Percentiles rank a stretch among this genome's conserved stretches.
Evolutionary conservation across 345 rosid genomes (phyloP).

Genomic region (Acer yangbiense): DNA sequence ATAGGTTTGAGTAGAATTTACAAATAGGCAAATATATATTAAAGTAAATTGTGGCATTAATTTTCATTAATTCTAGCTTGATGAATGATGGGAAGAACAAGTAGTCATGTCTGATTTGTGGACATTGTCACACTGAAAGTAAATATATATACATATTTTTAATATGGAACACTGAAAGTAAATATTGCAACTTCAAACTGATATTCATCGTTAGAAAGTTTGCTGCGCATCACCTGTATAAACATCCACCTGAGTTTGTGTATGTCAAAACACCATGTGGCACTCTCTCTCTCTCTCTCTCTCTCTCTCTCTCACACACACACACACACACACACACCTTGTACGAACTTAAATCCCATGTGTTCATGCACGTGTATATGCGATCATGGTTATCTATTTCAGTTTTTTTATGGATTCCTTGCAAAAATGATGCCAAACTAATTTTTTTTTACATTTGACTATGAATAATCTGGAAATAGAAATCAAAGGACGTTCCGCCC

Average conservation of each 20-base stretch:
- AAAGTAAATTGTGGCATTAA: not conserved
- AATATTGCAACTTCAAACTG: not conserved
- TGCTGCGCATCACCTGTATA: not conserved
- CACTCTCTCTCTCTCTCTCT: not conserved
- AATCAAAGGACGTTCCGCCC: slow-evolving; percentile 98
- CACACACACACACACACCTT: not conserved
- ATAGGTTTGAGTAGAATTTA: not conserved
- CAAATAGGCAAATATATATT: not conserved
- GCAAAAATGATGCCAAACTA: slow-evolving; percentile 11
- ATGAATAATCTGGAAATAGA: slow-evolving; percentile 43
- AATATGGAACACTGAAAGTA: not conserved
- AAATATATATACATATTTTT: not conserved
- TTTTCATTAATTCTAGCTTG: not conserved
- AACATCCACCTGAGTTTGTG: not conserved
- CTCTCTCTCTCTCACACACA: not conserved
- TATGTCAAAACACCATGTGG: not conserved
- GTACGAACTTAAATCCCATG: not conserved
- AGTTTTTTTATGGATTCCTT: slow-evolving; percentile 9
- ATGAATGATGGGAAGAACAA: not conserved
- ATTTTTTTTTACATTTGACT: not conserved
- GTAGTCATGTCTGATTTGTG: not conserved
- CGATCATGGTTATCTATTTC: not conserved
- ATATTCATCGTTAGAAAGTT: not conserved
- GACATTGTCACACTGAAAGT: no score
- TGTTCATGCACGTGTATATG: not conserved